Evolutionary conservation across 805 yeast genomes (phyloP), one percentile per base, ranked within the genome.

Genomic region (Kuraishia ogatae): DNA sequence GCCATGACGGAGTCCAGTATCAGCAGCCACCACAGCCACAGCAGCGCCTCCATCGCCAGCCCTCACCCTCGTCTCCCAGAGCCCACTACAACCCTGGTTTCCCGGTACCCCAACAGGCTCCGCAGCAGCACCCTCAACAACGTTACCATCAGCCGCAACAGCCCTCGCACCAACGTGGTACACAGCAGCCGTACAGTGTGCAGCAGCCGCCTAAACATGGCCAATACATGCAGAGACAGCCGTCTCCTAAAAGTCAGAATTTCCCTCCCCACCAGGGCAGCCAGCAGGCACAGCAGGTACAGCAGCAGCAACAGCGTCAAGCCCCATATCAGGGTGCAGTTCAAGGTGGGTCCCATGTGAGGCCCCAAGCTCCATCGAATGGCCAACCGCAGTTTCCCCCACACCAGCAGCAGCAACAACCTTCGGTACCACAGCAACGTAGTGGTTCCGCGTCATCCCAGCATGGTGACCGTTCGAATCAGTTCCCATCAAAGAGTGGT

Each of bases 231-330:
- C 43, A 35, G 13, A 35, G 43, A 17, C 43, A 35, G 43, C 15
- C 43, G n/a, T 35, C 43, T 15, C 43, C 43, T 10, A 8, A 35
- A 35, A 35, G 17, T 15, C 43, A 55, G 55, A 48, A 55, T 56
- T 23, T 24, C 35, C 39, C 20, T 19, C 53, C 20, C 13, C 53
- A 19, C 21, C 55, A 39, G 29, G 50, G 28, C 53, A 50, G 39
- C 2, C 53, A 48, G 23, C 50, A 51, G 28, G 28, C 39, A 8
- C 54, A 35, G 24, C 54, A 26, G 46, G 22, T 19, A 54, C 56
- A 48, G 11, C 59, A 51, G 35, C 54, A 39, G 15, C 58, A 48
- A 43, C 61, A 55, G 47, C 60, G 50, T 50, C 55, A 53, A 48
- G 13, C 28, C 39, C 52, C 56, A 39, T 46, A 24, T 20, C 53